phyloP scores from a whole-genome alignment of 331 rosid genomes.

The Rosa hybrid region DNA sequence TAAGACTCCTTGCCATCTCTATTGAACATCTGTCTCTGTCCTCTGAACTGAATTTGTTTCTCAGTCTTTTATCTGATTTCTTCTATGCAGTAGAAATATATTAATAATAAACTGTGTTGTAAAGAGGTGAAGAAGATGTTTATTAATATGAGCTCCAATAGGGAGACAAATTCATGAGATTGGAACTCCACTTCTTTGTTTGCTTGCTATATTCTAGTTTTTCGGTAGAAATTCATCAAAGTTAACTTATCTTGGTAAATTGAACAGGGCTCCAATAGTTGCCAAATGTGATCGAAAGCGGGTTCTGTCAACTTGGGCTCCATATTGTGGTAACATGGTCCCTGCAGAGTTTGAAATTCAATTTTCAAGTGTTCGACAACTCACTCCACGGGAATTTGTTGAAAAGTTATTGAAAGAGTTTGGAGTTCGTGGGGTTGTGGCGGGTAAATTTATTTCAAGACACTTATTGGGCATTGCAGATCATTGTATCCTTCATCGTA shows the following conservation, averaged over 20 bases:
- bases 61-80: background rate
- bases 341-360: constrained; percentile 76
- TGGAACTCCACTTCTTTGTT: background rate
- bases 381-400: constrained; percentile 78
- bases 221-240: background rate
- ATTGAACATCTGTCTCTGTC: background rate
- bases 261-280: constrained; percentile 81
- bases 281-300: constrained; percentile 82
- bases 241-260: constrained; percentile 8
- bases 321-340: constrained; percentile 60
- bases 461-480: background rate
- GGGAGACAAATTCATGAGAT: background rate
- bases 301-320: constrained; percentile 81
- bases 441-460: constrained; percentile 47
- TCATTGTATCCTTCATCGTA: background rate
- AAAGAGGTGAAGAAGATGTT: background rate
- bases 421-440: constrained; percentile 81
- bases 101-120: background rate
- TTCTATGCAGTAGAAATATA: background rate
- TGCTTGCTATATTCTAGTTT: background rate
- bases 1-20: background rate
- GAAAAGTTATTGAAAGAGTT: constrained; percentile 76
- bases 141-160: background rate
- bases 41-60: background rate
- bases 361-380: constrained; percentile 78